These are phyloP conservation scores for Jacaranda copaia DNA, from an alignment of 257 asterid species.

Conservation along the genomic window DNA sequence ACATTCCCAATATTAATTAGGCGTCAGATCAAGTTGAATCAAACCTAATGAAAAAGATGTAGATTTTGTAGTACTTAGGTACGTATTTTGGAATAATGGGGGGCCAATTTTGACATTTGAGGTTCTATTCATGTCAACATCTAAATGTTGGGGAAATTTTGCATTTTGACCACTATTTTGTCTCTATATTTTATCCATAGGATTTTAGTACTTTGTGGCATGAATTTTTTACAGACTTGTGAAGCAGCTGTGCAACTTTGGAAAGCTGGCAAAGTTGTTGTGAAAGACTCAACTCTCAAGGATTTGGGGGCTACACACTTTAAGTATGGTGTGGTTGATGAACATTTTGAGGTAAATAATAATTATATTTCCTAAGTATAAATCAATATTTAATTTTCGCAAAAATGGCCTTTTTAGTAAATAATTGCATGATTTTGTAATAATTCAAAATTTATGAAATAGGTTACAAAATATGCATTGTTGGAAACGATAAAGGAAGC, in stretches of 20 bases:
- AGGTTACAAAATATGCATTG: conserved; percentile 72
- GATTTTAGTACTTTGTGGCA: not conserved
- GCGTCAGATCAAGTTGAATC: too few relatives aligned
- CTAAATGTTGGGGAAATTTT: too few relatives aligned
- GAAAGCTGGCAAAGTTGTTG: conserved; percentile 63
- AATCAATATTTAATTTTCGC: too few relatives aligned
- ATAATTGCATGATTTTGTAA: not conserved
- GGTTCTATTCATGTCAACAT: too few relatives aligned
- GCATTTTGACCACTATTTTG: not conserved
- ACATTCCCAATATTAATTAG: too few relatives aligned
- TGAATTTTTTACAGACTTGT: conserved; percentile 54
- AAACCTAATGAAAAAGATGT: too few relatives aligned
- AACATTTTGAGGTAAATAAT: conserved; percentile 68
- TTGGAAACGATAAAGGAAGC: conserved; percentile 73
- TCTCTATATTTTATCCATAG: not conserved
- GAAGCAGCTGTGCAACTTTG: conserved; percentile 80
- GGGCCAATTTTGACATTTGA: too few relatives aligned
- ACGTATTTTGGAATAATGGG: too few relatives aligned
- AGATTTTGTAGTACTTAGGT: too few relatives aligned
- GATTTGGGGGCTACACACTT: conserved; percentile 63
- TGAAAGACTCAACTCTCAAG: conserved; percentile 62
- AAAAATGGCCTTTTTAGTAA: not conserved
- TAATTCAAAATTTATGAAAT: not conserved
- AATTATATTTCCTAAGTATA: too few relatives aligned
- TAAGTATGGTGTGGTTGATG: conserved; percentile 68